These are phyloP conservation scores for Sequoiadendron giganteum DNA, from an alignment of 75 land plant genomes.

Conservation along the genomic window DNA sequence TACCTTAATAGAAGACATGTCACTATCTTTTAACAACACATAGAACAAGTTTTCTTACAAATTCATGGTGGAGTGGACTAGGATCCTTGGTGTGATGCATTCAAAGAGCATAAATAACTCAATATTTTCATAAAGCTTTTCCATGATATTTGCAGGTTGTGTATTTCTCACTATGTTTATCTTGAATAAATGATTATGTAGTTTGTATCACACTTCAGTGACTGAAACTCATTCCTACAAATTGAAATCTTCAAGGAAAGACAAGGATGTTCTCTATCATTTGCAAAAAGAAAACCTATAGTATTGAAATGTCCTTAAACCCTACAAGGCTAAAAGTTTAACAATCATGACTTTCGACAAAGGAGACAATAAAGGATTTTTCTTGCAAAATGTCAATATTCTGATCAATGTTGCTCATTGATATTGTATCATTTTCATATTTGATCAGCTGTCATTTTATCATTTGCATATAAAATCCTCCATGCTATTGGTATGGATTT, in stretches of 20 bases:
- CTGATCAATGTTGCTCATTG: too few species aligned
- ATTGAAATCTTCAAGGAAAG: background rate
- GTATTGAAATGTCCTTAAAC: background rate
- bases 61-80: conserved; percentile 91
- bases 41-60: conserved; percentile 61
- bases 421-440: too few species aligned
- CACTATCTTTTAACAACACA: conserved; percentile 62
- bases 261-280: background rate
- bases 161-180: conserved; percentile 54
- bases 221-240: background rate
- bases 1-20: conserved; percentile 23
- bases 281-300: background rate
- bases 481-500: too few species aligned
- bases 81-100: conserved; percentile 57
- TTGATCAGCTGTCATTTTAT: too few species aligned
- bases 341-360: background rate
- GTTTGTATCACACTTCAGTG: background rate
- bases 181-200: background rate
- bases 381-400: too few species aligned
- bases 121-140: conserved; percentile 73
- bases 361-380: background rate
- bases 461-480: too few species aligned
- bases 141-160: conserved; percentile 72
- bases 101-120: conserved; percentile 79
- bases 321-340: conserved; percentile 4